Evolutionary conservation across 1,284 basidiomycete species (phyloP).

Genomic region (Rhodotorula sp.): DNA sequence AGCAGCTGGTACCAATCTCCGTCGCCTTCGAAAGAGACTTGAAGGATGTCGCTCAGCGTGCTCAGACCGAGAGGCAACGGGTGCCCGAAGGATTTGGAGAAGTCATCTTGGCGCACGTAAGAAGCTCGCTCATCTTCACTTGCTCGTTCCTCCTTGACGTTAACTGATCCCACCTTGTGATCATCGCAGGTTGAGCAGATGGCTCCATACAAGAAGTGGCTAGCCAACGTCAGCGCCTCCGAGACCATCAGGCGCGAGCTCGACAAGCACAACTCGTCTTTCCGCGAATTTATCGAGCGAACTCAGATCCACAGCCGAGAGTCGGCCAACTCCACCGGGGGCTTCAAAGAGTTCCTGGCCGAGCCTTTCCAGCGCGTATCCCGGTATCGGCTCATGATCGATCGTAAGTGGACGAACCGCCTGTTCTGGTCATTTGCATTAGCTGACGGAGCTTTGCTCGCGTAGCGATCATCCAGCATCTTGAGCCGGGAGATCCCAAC

Average conservation of each 20-base stretch:
- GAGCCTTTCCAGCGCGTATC: constrained; percentile 99
- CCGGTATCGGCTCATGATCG: constrained; percentile 88
- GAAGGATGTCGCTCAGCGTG: not conserved
- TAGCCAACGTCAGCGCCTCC: constrained; percentile 13
- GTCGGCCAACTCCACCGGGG: constrained; percentile 65
- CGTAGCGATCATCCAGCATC: constrained; percentile 40
- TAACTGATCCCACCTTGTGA: no score
- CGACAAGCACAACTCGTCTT: constrained; percentile 23
- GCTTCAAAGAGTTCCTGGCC: constrained; percentile 90
- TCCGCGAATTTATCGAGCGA: constrained; percentile 32
- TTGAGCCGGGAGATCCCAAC: constrained; percentile 40
- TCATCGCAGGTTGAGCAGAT: constrained; percentile 26
- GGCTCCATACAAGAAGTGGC: constrained; percentile 34
- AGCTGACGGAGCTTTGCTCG: not conserved
- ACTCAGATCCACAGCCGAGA: constrained; percentile 25
- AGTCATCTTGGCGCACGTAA: constrained; percentile 30
- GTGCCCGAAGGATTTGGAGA: constrained; percentile 31
- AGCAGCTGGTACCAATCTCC: constrained; percentile 34
- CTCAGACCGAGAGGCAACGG: constrained; percentile 6
- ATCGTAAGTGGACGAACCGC: constrained; percentile 52
- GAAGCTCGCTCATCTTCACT: not conserved
- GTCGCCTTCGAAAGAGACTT: constrained; percentile 29
- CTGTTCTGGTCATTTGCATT: not conserved
- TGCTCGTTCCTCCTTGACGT: not conserved
- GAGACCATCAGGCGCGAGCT: constrained; percentile 31